phyloP scores from a whole-genome alignment of 139 green algal genomes.

The Diplosphaera chodatii region DNA sequence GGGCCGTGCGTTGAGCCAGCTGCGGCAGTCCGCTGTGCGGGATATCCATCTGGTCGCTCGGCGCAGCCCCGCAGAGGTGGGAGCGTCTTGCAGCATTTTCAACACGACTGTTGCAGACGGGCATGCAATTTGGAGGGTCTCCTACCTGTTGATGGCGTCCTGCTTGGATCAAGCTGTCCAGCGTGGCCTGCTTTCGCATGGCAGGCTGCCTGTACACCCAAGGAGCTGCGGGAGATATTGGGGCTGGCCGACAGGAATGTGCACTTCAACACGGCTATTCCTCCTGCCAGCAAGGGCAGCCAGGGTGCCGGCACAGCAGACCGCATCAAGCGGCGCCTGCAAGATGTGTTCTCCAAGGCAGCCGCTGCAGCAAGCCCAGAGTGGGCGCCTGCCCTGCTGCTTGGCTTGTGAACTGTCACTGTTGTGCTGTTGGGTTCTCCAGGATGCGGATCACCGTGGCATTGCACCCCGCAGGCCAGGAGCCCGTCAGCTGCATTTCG shows the following conservation, averaged over 20 bases:
- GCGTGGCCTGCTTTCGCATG: too few species aligned
- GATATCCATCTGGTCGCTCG: constrained; percentile 79
- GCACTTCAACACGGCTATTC: constrained; percentile 7
- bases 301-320: constrained; percentile 46
- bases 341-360: constrained; percentile 49
- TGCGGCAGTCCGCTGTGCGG: constrained; percentile 41
- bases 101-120: too few species aligned
- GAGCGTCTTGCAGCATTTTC: background rate
- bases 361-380: background rate
- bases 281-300: constrained; percentile 31
- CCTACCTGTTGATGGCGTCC: too few species aligned
- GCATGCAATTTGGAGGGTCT: too few species aligned
- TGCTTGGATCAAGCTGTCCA: background rate
- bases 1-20: constrained; percentile 53
- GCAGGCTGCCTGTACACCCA: constrained; percentile 88
- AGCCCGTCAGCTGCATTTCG: constrained; percentile 48
- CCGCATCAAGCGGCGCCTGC: constrained; percentile 52
- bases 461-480: background rate
- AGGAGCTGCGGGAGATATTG: constrained; percentile 94
- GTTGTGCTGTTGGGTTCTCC: too few species aligned
- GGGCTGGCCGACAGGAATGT: constrained; percentile 37
- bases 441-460: too few species aligned
- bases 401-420: too few species aligned
- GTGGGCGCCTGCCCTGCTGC: background rate
- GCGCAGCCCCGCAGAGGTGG: constrained; percentile 74